Conservation (phyloP, 352 stramenopile species). For the Globisporangium iwayamae region DNA sequence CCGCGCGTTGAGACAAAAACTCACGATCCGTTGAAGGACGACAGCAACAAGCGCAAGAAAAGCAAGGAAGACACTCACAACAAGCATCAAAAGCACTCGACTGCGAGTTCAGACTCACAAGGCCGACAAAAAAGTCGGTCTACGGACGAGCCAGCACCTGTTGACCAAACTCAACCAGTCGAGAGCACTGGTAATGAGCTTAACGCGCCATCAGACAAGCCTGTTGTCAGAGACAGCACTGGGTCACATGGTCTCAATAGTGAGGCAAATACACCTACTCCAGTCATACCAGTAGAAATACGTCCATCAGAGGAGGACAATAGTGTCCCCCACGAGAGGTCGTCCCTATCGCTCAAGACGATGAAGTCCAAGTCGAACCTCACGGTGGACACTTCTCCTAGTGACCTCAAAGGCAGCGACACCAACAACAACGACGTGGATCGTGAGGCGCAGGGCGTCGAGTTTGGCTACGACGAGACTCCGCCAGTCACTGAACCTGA, state of each 20-base stretch:
- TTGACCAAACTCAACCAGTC: background rate
- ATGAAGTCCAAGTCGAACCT: slow-evolving; percentile 8
- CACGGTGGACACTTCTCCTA: background rate
- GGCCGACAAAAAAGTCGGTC: background rate
- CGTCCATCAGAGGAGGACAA: background rate
- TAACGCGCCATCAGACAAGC: too few relatives aligned
- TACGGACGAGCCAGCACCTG: background rate
- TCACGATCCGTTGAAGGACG: background rate
- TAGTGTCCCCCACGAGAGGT: background rate
- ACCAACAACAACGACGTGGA: slow-evolving; percentile 15
- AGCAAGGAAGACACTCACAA: slow-evolving; percentile 10
- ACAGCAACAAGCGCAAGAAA: slow-evolving; percentile 5
- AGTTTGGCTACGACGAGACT: slow-evolving; percentile 42
- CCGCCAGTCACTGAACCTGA: background rate
- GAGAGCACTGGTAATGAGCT: background rate
- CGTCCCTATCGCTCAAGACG: slow-evolving; percentile 1
- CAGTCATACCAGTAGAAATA: background rate
- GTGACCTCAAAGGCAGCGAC: slow-evolving; percentile 18
- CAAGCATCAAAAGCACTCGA: background rate
- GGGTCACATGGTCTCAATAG: background rate
- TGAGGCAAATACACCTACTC: background rate
- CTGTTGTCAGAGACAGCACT: too few relatives aligned
- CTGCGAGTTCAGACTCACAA: background rate
- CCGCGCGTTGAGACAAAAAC: slow-evolving; percentile 3
- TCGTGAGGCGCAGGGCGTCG: slow-evolving; percentile 29